Conservation (phyloP, 192 early-diverging fungal species). For the Chytriomyces confervae region DNA sequence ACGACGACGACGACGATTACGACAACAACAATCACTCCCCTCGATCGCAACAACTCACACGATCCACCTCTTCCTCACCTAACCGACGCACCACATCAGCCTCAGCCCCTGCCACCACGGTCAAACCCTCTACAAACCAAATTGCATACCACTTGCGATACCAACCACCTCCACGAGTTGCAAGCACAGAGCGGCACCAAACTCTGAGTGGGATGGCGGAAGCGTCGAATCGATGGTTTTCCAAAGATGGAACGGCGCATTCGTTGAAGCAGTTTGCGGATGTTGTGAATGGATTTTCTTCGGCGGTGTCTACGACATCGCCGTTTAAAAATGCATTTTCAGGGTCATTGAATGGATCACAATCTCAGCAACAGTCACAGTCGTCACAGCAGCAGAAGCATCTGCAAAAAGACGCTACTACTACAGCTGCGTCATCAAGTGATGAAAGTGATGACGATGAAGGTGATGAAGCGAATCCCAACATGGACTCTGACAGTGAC, state of each 20-base stretch:
- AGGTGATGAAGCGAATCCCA: not conserved
- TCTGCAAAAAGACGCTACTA: not conserved
- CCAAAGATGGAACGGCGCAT: not conserved
- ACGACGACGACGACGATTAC: not conserved
- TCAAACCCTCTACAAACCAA: not conserved
- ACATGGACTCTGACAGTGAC: not conserved
- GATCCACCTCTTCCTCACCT: not conserved
- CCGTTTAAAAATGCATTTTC: not conserved
- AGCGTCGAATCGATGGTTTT: not conserved
- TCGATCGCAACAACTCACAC: not conserved
- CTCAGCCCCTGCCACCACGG: not conserved
- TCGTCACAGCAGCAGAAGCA: not conserved
- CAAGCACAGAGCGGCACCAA: not conserved
- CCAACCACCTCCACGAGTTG: constrained; percentile 3
- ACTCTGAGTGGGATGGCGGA: not conserved
- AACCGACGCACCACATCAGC: not conserved
- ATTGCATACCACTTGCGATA: constrained; percentile 25
- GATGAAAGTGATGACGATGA: constrained; percentile 12
- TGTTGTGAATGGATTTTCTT: not conserved
- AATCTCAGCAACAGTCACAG: not conserved
- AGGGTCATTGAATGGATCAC: not conserved
- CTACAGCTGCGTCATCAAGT: not conserved
- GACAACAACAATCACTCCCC: not conserved
- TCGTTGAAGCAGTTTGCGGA: not conserved
- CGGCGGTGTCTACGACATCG: not conserved